These are phyloP conservation scores for Mucor indicus DNA, from an alignment of 371 early-diverging fungal species.

Conservation along the genomic window DNA sequence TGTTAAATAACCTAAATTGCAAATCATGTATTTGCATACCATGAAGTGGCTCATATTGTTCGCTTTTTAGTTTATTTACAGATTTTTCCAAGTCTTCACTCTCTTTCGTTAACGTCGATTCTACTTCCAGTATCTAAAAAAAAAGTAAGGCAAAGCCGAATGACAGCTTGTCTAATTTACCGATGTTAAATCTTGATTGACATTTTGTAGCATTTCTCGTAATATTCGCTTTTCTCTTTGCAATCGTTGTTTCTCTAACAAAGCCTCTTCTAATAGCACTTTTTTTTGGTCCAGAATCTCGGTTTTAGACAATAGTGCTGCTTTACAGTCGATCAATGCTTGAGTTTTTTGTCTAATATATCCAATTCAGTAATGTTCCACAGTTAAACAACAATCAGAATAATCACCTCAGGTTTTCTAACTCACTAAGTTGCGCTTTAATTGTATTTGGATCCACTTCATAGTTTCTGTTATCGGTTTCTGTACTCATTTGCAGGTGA, in stretches of 20 bases:
- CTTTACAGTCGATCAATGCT: conserved; percentile 34
- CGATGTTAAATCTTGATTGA: conserved; percentile 41
- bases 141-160: neutral
- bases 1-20: no score
- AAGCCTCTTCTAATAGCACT: conserved; percentile 32
- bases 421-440: no score
- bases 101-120: conserved; percentile 30
- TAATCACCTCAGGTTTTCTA: no score
- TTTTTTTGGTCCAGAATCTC: conserved; percentile 38
- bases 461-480: no score
- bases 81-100: conserved; percentile 30
- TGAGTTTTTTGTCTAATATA: conserved; percentile 30
- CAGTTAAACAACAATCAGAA: no score
- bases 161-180: conserved; percentile 10
- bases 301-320: conserved; percentile 27
- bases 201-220: conserved; percentile 40
- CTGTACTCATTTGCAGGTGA: no score
- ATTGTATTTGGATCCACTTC: no score
- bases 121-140: conserved; percentile 26
- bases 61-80: conserved; percentile 19
- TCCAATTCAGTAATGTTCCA: no score
- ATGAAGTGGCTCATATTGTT: conserved; percentile 46
- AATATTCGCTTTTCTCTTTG: conserved; percentile 34
- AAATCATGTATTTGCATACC: conserved; percentile 16
- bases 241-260: conserved; percentile 34